These are phyloP conservation scores for Mimosa pudica DNA, from an alignment of 306 rosid species.

Conservation along the genomic window DNA sequence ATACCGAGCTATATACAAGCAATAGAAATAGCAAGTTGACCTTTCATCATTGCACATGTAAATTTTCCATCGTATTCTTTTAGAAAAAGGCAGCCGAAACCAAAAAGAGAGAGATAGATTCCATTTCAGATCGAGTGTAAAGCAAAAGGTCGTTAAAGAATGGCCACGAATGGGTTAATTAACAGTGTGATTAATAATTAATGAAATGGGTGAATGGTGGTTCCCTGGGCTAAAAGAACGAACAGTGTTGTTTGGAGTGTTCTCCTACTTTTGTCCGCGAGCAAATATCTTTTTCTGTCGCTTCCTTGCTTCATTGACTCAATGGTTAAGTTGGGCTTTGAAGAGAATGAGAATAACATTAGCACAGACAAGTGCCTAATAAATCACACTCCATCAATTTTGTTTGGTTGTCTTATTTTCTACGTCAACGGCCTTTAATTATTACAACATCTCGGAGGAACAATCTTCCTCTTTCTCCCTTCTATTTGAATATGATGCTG, in stretches of 20 bases:
- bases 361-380: not conserved
- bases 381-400: conserved; percentile 5
- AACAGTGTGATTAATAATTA: not conserved
- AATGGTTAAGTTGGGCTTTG: not conserved
- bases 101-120: not conserved
- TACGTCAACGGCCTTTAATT: conserved; percentile 23
- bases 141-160: not conserved
- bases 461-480: not conserved
- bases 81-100: not conserved
- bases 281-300: not conserved
- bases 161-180: not conserved
- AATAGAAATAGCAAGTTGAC: not conserved
- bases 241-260: not conserved
- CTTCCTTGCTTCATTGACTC: conserved; percentile 11
- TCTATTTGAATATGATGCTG: not conserved
- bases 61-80: not conserved
- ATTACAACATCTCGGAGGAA: conserved; percentile 1
- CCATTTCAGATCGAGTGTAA: not conserved
- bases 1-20: not conserved
- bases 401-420: not conserved
- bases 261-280: not conserved
- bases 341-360: not conserved
- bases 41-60: conserved; percentile 12
- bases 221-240: not conserved
- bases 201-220: not conserved